Evolutionary conservation across 1,284 basidiomycete genomes (phyloP), one percentile per base, ranked within the genome.

Genomic region (Tilletia horrida): DNA sequence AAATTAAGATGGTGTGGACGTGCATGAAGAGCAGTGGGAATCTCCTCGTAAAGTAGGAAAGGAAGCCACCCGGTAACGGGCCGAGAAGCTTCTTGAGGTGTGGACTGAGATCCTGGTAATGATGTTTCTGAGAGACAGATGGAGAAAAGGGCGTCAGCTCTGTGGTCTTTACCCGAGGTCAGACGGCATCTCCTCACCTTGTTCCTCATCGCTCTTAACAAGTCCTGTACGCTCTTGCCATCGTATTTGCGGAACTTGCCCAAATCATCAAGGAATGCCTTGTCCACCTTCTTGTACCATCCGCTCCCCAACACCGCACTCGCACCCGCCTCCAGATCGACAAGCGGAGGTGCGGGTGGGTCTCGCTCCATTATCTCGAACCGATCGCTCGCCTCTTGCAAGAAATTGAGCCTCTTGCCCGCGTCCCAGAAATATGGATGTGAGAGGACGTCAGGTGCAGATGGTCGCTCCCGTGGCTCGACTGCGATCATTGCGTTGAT

Each of bases 371-470:
- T 95, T 79, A 93, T 94, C 83, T 99, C 95, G 82, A 98, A 97
- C 1, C 93, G 88, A 82, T 98, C 95, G 0, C 93, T 97, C 0
- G 93, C 92, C 73, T 98, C 95, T 83, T 96, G 94, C 16, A 99
- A 85, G 86, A 98, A 99, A 61, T 87, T 88, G 2, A 99, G 85
- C 43, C 94, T 87, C 73, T 91, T 89, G 14, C 86, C 88, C 0
- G 93, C 85, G 69, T 91, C 89, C 96, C 95, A 99, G 85, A 97
- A 99, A 85, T 92, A 96, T 0, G 95, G 95, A 83, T 98, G 94
- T 27, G 90, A 85, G 21, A 97, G 85, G 79, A 91, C 92, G 43
- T 88, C 88, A 13, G 87, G 87, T 2, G 94, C 96, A 70, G 92
- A 90, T 0, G 94, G 95, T 74, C 95, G 93, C 4, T 67, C 64